Percentiles rank a stretch among this genome's conserved stretches.
phyloP scores from a whole-genome alignment of 257 asterid species.

The Cynanchum wilfordii region DNA sequence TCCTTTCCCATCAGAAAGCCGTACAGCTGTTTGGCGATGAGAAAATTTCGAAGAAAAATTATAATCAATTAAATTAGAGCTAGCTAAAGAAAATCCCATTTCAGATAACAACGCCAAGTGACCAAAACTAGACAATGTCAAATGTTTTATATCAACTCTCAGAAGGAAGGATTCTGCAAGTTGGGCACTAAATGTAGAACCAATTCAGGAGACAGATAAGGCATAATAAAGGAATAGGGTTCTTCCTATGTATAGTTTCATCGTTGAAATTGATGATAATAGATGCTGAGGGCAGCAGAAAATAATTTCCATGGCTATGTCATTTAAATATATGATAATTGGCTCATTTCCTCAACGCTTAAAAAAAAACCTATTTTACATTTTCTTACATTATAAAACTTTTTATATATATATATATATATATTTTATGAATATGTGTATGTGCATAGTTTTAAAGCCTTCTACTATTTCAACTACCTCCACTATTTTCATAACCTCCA shows the following conservation, averaged over 20 bases:
- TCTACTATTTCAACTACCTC: no score
- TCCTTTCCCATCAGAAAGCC: slow-evolving; percentile 12
- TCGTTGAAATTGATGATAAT: neutral
- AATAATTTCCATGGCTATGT: no score
- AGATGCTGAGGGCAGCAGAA: no score
- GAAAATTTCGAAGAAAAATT: slow-evolving; percentile 11
- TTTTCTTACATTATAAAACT: no score
- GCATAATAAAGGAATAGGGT: slow-evolving; percentile 9
- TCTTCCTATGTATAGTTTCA: neutral
- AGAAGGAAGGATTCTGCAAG: neutral
- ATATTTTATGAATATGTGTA: no score
- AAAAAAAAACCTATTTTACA: no score
- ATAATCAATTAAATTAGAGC: slow-evolving; percentile 21
- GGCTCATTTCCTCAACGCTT: no score
- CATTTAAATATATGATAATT: no score
- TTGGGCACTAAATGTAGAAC: neutral
- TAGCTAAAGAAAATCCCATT: slow-evolving; percentile 39
- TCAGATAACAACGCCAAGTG: neutral
- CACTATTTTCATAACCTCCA: no score
- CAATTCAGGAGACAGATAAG: neutral
- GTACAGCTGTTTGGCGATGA: slow-evolving; percentile 11
- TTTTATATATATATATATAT: no score
- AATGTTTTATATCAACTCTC: neutral
- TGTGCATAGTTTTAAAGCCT: no score
- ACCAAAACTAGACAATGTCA: neutral